Evolutionary conservation across 2,329 filamentous ascomycete genomes (phyloP).

Genomic region (Stagonosporopsis vannaccii): DNA sequence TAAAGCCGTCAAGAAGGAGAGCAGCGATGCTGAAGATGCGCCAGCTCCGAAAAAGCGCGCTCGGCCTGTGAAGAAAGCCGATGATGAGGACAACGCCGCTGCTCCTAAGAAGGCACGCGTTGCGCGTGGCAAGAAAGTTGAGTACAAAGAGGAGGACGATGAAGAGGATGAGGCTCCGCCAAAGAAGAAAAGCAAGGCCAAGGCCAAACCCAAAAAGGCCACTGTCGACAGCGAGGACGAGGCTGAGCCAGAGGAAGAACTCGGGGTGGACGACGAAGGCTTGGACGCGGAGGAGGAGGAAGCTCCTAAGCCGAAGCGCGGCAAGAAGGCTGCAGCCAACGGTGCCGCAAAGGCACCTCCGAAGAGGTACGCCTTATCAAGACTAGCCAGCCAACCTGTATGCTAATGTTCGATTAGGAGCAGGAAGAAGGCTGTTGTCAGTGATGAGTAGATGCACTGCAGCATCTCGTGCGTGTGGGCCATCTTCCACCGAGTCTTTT

Average conservation of each 20-base stretch:
- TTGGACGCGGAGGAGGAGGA: conserved; percentile 25
- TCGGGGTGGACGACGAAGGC: conserved; percentile 22
- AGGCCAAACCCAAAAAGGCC: conserved; percentile 37
- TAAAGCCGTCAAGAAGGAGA: conserved; percentile 35
- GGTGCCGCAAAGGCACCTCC: conserved; percentile 30
- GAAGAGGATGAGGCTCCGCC: conserved; percentile 34
- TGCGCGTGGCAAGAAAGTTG: conserved; percentile 31
- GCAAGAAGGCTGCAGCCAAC: conserved; percentile 27
- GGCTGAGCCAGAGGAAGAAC: conserved; percentile 16
- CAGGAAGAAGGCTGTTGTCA: conserved; percentile 32
- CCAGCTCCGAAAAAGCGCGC: conserved; percentile 41
- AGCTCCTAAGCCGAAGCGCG: conserved; percentile 33
- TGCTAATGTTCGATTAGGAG: conserved; percentile 24
- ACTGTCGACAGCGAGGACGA: conserved; percentile 29
- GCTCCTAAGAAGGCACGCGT: conserved; percentile 29
- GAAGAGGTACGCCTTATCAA: conserved; percentile 35
- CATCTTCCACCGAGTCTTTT: background rate
- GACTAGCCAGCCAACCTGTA: too few relatives aligned
- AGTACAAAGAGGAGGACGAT: conserved; percentile 37
- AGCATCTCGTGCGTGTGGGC: background rate
- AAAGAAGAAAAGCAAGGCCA: conserved; percentile 29
- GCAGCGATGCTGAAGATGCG: conserved; percentile 37
- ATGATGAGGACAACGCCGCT: conserved; percentile 33
- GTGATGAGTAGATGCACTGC: conserved; percentile 24
- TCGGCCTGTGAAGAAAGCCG: conserved; percentile 33